Base-by-base conservation (phyloP, 2,329 filamentous ascomycete genomes). In the Thielaviopsis ethacetica region DNA sequence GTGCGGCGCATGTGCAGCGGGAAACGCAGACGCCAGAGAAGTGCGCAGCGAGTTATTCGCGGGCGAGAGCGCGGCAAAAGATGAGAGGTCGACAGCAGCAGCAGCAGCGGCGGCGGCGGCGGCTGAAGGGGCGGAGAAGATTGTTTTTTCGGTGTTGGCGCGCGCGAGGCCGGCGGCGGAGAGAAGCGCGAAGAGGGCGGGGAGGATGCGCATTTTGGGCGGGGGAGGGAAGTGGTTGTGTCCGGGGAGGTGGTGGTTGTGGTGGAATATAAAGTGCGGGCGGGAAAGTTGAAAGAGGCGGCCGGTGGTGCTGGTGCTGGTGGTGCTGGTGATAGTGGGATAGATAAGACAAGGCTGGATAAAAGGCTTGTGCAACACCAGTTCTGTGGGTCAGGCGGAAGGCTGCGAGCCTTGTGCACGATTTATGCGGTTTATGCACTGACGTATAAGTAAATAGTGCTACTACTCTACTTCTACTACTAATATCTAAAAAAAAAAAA, bases 61-160 rank as follows among this genome's bases (percentile, higher is more conserved):
- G 3, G 83, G 83, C 3, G 82, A 82, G 56, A 95, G 76, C 30
- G 10, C 30, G n/a, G 75, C 71, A 63, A 80, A 74, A 58, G 94
- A 76, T 54, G 78, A 76, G 44, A 91, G 75, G 72, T 77, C 60
- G 78, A 79, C 66, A n/a, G 63, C 61, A 17, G 65, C 62, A 10
- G 64, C 61, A 19, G 52, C 76, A 56, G 74, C 69, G 58, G 77
- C 70, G 41, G 84, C 79, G 53, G 86, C 71, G 58, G 75, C 70
- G 65, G 81, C 38, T n/a, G 73, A 68, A 12, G 91, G 90, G 22
- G 81, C 89, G 41, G 85, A 75, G 73, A 98, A 97, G 66, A 97
- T 88, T 65, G 81, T 77, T 72, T 98, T 98, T 70, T 97, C 93
- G 59, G 86, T 85, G 70, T 98, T 97, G 69, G 86, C 89, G 22